Base-by-base conservation (phyloP, 306 rosid genomes). In the Cyclanthera cordifolia region DNA sequence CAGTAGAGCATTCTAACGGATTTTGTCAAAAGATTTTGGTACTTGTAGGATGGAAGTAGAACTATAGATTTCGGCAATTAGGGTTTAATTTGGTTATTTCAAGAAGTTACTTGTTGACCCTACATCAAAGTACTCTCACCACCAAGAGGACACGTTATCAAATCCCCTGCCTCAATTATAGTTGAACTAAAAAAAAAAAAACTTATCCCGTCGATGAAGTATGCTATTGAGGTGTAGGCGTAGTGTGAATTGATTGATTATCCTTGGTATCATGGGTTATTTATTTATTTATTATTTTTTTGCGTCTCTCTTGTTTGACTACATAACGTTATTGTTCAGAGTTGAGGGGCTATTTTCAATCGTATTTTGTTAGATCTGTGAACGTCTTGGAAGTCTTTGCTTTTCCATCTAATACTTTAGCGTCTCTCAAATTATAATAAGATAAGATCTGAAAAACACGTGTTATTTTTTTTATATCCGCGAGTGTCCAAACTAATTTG, bases 151-250 rank as follows among this genome's bases (percentile, higher is more conserved):
- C n/a, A n/a, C n/a, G n/a, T n/a, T n/a, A n/a, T n/a, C n/a, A n/a
- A n/a, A n/a, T n/a, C n/a, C n/a, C n/a, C n/a, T n/a, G n/a, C n/a
- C n/a, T n/a, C n/a, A n/a, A n/a, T n/a, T n/a, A n/a, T n/a, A n/a
- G n/a, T n/a, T n/a, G n/a, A n/a, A n/a, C n/a, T n/a, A n/a, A n/a
- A n/a, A n/a, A n/a, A n/a, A n/a, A n/a, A n/a, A n/a, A n/a, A n/a
- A n/a, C n/a, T n/a, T n/a, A n/a, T n/a, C n/a, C n/a, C 95, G 1
- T 10, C 78, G 77, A 88, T 95, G 77, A 90, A 90, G 86, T 86
- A 81, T 70, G 97, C 95, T 4, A 88, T 90, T 76, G 86, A 90
- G 86, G 93, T 87, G 61, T 90, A 90, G 82, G 83, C 54, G 21
- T 67, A 46, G 54, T 45, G 5, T 10, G 45, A 4, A 32, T 68